phyloP scores from a whole-genome alignment of 75 land plant species.

The Picea sitchensis region DNA sequence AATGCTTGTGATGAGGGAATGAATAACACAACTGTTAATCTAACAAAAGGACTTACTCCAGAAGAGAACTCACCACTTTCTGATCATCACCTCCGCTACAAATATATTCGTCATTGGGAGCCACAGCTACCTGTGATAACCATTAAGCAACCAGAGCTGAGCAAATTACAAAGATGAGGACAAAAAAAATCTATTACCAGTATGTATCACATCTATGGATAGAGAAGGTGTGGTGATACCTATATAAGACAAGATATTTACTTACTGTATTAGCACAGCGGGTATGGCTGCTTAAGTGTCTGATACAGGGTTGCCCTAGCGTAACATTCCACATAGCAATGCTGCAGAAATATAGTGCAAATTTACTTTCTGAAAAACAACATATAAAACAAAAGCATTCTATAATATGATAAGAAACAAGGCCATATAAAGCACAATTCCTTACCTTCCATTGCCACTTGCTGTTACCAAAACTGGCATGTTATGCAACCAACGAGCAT shows the following conservation, averaged over 20 bases:
- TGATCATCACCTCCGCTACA: slow-evolving; percentile 57
- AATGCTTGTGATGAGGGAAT: background rate
- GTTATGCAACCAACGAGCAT: slow-evolving; percentile 49
- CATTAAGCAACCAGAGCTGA: background rate
- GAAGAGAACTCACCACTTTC: slow-evolving; percentile 38
- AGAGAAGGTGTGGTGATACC: background rate
- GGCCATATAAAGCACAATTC: background rate
- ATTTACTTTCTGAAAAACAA: background rate
- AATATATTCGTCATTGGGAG: slow-evolving; percentile 38
- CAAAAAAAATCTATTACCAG: background rate
- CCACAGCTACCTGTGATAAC: slow-evolving; percentile 36
- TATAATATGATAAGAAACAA: background rate
- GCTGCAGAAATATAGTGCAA: slow-evolving; percentile 10
- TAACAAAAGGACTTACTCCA: background rate
- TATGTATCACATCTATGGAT: background rate
- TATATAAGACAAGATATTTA: slow-evolving; percentile 1
- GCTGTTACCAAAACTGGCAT: slow-evolving; percentile 42
- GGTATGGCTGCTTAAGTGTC: slow-evolving; percentile 40
- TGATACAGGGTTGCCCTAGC: slow-evolving; percentile 39
- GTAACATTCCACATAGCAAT: slow-evolving; percentile 51
- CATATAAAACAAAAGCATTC: background rate
- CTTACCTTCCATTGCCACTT: slow-evolving; percentile 50
- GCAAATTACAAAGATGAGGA: background rate
- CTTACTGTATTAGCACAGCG: slow-evolving; percentile 51
- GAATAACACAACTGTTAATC: background rate